Base-by-base conservation (phyloP, 768 basidiomycete species). In the Mycena floridula region DNA sequence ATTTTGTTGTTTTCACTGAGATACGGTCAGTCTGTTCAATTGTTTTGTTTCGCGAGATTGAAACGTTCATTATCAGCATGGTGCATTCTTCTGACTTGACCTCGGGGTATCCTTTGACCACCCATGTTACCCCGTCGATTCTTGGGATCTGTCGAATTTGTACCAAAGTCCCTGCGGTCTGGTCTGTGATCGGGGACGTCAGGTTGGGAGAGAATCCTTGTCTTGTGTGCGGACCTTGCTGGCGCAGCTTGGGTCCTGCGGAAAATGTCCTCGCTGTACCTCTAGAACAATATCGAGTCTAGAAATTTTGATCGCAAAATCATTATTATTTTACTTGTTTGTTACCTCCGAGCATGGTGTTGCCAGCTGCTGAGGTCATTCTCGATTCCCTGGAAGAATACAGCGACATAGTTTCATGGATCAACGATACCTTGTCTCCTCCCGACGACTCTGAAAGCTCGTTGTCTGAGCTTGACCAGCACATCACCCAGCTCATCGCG, bases 191-290 rank as follows among this genome's bases (percentile, higher is more conserved):
- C 13, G 82, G 82, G 11, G 89, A 92, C 63, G 62, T 80, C 3
- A 72, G 89, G 32, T 62, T 91, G 5, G 85, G 83, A 8, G 86
- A 91, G 58, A 88, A 79, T 54, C 89, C 87, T 16, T 88, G 81
- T 56, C 46, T 85, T 13, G 55, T 91, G 42, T 92, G 89, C 57
- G 70, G 57, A 5, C 74, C 79, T 3, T 92, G 89, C 58, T 89
- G 88, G 88, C 66, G 66, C 48, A 69, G 63, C 46, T 80, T 89
- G 76, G 87, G 87, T 11, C 61, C 64, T 47, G 68, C 79, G 0
- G 56, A 61, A 30, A 66, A 60, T 3, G 73, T 82, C 8, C 59
- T 68, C 25, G 76, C 79, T 7, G 69, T 78, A 1, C 76, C 76
- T 5, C 59, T 89, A 13, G 74, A 75, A 3, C 66, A 60, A 43